phyloP scores from a whole-genome alignment of 306 rosid species.

The Medicago ruthenica region DNA sequence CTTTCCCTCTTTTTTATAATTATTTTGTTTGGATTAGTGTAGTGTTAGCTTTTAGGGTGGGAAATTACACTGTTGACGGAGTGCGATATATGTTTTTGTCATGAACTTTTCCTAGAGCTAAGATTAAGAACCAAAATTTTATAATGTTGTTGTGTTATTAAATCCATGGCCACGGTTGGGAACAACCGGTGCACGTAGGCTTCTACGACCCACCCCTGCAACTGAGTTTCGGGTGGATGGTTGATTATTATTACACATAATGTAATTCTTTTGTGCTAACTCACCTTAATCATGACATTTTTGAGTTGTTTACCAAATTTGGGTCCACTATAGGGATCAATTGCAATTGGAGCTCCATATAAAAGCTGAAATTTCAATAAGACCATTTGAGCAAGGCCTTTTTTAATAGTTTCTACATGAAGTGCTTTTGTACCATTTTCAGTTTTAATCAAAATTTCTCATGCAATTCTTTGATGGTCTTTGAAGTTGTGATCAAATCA shows the following conservation, averaged over 20 bases:
- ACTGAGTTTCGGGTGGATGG: neutral
- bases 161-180: constrained; percentile 9
- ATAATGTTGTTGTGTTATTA: constrained; percentile 20
- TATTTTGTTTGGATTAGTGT: constrained; percentile 18
- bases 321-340: neutral
- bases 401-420: neutral
- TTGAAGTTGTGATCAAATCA: neutral
- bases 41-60: neutral
- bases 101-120: too few relatives aligned
- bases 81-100: too few relatives aligned
- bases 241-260: neutral
- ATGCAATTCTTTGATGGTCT: neutral
- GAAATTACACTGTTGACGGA: neutral
- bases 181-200: neutral
- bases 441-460: neutral
- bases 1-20: neutral
- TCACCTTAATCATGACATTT: neutral
- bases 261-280: neutral
- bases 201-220: neutral
- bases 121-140: neutral
- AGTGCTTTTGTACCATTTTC: neutral
- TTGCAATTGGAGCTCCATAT: neutral
- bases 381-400: neutral
- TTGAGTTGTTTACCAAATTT: neutral
- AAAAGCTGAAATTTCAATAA: neutral